These are phyloP conservation scores for Talaromyces liani DNA, from an alignment of 495 filamentous ascomycete species.

Conservation along the genomic window DNA sequence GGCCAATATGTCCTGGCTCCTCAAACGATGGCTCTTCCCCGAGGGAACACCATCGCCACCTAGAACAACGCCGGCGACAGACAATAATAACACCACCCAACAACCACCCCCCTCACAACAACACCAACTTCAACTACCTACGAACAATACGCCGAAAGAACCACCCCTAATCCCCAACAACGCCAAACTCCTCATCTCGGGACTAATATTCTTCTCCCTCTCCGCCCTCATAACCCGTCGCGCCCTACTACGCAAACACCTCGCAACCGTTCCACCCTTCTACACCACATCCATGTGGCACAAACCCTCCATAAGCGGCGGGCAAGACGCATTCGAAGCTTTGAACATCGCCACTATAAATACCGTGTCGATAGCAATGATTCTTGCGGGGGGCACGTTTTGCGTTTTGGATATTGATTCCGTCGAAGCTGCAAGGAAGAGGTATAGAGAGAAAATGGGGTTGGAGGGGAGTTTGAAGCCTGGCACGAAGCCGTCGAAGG, in stretches of 20 bases:
- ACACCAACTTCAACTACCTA: background rate
- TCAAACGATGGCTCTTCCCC: constrained; percentile 7
- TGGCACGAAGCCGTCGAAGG: constrained; percentile 11
- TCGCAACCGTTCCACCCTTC: constrained; percentile 51
- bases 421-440: constrained; percentile 56
- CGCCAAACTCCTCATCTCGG: constrained; percentile 57
- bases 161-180: constrained; percentile 18
- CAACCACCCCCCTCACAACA: background rate
- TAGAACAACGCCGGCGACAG: constrained; percentile 8
- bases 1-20: constrained; percentile 2
- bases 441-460: background rate
- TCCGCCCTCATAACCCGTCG: constrained; percentile 66
- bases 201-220: constrained; percentile 62
- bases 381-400: constrained; percentile 55
- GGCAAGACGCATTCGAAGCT: constrained; percentile 66
- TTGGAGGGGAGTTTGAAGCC: constrained; percentile 26
- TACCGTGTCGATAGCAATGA: constrained; percentile 60
- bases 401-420: constrained; percentile 67
- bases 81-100: constrained; percentile 4
- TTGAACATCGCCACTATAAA: constrained; percentile 80
- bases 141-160: background rate
- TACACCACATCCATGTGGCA: constrained; percentile 49
- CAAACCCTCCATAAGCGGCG: constrained; percentile 42
- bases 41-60: constrained; percentile 12
- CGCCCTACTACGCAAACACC: constrained; percentile 47